Base-by-base conservation (phyloP, 371 early-diverging fungal species). In the Zopfochytrium polystomum region DNA sequence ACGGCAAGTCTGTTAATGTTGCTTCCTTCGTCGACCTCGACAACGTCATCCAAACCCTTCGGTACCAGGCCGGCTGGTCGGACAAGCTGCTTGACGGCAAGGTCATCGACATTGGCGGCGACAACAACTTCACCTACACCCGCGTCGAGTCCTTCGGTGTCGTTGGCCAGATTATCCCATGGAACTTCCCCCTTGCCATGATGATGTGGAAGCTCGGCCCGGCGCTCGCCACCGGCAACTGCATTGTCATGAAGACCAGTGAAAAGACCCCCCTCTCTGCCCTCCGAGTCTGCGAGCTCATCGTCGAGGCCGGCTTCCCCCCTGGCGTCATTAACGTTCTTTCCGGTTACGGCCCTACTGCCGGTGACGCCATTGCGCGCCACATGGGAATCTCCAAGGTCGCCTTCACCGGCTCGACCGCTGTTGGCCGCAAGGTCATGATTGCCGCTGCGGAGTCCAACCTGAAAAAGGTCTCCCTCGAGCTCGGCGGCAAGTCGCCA, bases 401-500 rank as follows among this genome's bases (percentile, higher is more conserved):
- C 45, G 76, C 85, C 25, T 90, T 90, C 60, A 90, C 87, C 18
- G 95, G 93, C n/a, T 88, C 86, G 1, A 86, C 87, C 22, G 55
- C 58, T 0, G 82, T 80, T 26, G 90, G 92, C 45, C 85, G 88
- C 56, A 80, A 80, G 55, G 80, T 93, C 52, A 78, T 87, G 73
- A 78, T 79, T 33, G 72, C 80, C 3, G 80, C 89, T 33, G 84
- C 90, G 1, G 70, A 68, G 20, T 79, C 81, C 44, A 90, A 86
- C 46, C 80, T 92, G 49, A 91, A 92, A 71, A 74, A 83, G 25
- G 81, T 90, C 27, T 82, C 88, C 30, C 83, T 95, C 25, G 95
- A 95, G 71, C 84, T 95, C 26, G 95, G 95, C 50, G 95, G 95
- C 54, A 95, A 95, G 78, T 85, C 85, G 25, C 89, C 94, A 0